These are phyloP conservation scores for Claviceps humidiphila DNA, from an alignment of 2,329 filamentous ascomycete species.

Conservation along the genomic window DNA sequence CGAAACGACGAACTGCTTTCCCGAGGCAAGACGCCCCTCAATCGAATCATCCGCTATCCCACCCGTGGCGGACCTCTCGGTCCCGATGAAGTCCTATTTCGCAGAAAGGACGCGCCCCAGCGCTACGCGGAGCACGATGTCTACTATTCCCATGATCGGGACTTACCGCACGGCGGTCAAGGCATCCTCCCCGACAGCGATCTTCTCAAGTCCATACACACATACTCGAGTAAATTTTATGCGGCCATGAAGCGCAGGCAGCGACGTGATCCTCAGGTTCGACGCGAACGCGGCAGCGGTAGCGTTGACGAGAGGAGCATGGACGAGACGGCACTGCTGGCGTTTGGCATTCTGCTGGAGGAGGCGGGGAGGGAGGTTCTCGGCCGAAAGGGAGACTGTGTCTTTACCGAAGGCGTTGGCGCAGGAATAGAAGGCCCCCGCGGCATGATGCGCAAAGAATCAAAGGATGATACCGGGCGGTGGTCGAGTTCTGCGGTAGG, in stretches of 20 bases:
- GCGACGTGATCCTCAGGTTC: constrained; percentile 1
- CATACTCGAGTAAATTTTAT: constrained; percentile 57
- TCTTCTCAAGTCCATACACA: constrained; percentile 54
- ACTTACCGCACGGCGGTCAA: constrained; percentile 34
- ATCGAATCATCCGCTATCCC: constrained; percentile 12
- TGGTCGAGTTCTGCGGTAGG: constrained; percentile 10
- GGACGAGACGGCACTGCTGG: constrained; percentile 67
- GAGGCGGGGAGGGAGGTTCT: constrained; percentile 50
- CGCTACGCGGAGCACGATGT: constrained; percentile 59
- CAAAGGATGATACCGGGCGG: constrained; percentile 9
- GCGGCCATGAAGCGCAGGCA: constrained; percentile 21
- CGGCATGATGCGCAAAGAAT: neutral
- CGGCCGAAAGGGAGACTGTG: constrained; percentile 53
- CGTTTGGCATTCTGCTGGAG: constrained; percentile 62
- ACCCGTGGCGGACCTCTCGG: constrained; percentile 28
- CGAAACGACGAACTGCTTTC: constrained; percentile 6
- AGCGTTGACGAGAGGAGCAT: constrained; percentile 45
- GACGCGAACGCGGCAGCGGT: constrained; percentile 8
- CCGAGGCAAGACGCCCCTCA: neutral
- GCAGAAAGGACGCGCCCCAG: constrained; percentile 46
- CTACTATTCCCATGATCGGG: constrained; percentile 50
- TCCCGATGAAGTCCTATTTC: constrained; percentile 61
- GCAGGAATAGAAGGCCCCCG: neutral
- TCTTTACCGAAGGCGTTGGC: constrained; percentile 48
- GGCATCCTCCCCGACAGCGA: constrained; percentile 51